Conservation (phyloP, 2,329 filamentous ascomycete species). For the Exserohilum rostratum region DNA sequence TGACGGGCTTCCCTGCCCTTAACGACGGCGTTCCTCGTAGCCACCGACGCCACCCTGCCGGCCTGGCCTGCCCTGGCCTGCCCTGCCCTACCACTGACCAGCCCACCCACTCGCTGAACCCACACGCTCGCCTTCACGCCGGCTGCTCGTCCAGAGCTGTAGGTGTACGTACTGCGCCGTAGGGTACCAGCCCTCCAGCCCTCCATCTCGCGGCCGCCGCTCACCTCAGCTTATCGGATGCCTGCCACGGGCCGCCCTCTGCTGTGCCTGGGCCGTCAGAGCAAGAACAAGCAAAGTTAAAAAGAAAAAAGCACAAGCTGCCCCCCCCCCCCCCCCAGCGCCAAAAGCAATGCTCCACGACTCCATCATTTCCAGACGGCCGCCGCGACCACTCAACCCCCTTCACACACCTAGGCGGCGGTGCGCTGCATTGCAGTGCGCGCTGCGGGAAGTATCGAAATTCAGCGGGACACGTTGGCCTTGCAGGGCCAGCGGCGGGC, state of each 20-base stretch:
- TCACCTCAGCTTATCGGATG: constrained; percentile 17
- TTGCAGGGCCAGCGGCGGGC: constrained; percentile 26
- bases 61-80: neutral
- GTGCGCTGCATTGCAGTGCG: constrained; percentile 18
- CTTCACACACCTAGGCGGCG: neutral
- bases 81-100: neutral
- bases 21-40: constrained; percentile 8
- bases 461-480: constrained; percentile 37
- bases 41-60: neutral
- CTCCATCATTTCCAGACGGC: constrained; percentile 1
- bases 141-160: constrained; percentile 4
- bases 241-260: neutral
- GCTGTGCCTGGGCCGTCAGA: neutral
- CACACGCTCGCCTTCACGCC: too few species aligned
- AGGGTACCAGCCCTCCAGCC: too few species aligned
- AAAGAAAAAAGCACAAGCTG: neutral
- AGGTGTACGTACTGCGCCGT: too few species aligned
- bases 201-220: constrained; percentile 28
- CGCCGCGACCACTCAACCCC: too few species aligned
- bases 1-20: constrained; percentile 12
- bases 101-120: too few species aligned
- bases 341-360: neutral
- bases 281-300: neutral
- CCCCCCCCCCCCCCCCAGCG: neutral
- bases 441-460: constrained; percentile 27